Conservation (phyloP, 768 basidiomycete genomes). For the Russula sp. region DNA sequence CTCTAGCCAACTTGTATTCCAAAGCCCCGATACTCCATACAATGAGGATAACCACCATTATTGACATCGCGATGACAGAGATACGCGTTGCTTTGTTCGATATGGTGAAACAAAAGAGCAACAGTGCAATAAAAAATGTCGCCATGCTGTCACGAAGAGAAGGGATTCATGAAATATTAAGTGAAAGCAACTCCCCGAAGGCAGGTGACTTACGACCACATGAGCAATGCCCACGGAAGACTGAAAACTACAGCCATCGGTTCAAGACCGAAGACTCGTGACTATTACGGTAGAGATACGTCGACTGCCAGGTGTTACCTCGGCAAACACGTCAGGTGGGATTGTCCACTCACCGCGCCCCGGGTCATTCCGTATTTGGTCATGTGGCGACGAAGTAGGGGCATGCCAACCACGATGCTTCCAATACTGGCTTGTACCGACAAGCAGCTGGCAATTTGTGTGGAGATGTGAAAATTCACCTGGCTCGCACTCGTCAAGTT, state of each 20-base stretch:
- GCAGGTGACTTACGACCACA: slow-evolving; percentile 53
- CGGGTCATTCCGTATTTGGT: slow-evolving; percentile 38
- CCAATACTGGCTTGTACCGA: slow-evolving; percentile 5
- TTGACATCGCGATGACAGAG: slow-evolving; percentile 6
- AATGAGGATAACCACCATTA: background rate
- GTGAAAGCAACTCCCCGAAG: background rate
- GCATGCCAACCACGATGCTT: slow-evolving; percentile 7
- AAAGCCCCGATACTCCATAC: slow-evolving; percentile 11
- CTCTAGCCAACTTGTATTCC: background rate
- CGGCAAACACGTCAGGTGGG: background rate
- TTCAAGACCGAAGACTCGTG: slow-evolving; percentile 46
- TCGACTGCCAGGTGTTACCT: slow-evolving; percentile 23
- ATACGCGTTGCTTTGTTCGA: slow-evolving; percentile 18
- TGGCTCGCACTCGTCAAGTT: background rate
- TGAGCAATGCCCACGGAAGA: slow-evolving; percentile 53
- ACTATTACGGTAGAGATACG: slow-evolving; percentile 32
- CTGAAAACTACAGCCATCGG: slow-evolving; percentile 52
- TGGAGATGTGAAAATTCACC: background rate
- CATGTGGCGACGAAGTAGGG: slow-evolving; percentile 34
- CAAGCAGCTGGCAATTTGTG: background rate
- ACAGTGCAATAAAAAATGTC: slow-evolving; percentile 4
- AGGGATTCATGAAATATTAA: background rate
- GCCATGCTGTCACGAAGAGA: background rate
- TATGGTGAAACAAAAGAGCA: slow-evolving; percentile 6
- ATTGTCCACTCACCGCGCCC: slow-evolving; percentile 8